These are phyloP conservation scores for Cornus controversa DNA, from an alignment of 148 eudicot genomes.

Conservation along the genomic window DNA sequence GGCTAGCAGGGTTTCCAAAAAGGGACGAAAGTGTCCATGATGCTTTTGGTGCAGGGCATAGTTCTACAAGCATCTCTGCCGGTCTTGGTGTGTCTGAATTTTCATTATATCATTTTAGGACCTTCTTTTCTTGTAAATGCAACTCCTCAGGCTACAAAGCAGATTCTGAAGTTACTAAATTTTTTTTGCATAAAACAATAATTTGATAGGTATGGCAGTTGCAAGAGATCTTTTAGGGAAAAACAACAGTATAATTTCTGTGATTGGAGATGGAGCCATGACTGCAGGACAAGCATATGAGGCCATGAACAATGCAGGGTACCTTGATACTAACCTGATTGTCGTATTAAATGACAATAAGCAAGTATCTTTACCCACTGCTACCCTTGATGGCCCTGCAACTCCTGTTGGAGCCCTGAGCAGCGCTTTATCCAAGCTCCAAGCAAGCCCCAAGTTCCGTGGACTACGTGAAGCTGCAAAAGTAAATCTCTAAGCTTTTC, in stretches of 20 bases:
- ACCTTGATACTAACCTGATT: conserved; percentile 18
- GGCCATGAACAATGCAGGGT: conserved; percentile 23
- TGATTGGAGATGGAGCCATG: conserved; percentile 25
- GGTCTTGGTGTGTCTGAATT: not conserved
- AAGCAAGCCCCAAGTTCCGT: conserved; percentile 10
- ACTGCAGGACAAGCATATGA: conserved; percentile 15
- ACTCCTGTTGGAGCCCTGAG: conserved; percentile 21
- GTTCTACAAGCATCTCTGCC: conserved; percentile 10
- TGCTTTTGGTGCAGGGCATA: conserved; percentile 5
- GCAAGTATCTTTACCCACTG: conserved; percentile 11
- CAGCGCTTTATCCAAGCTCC: conserved; percentile 11
- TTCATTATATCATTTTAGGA: not conserved
- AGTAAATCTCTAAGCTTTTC: not conserved
- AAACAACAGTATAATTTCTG: not conserved
- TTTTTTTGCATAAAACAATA: not conserved
- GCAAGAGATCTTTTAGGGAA: conserved; percentile 13
- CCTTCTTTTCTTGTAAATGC: not conserved
- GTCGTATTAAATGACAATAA: conserved; percentile 10
- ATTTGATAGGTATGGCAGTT: conserved; percentile 19
- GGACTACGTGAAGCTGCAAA: conserved; percentile 18
- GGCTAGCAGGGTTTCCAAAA: conserved; percentile 5
- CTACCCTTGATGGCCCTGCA: conserved; percentile 20
- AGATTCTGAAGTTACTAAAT: not conserved
- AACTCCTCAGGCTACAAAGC: not conserved
- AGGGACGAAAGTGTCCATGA: conserved; percentile 1